Evolutionary conservation across 2,329 filamentous ascomycete species (phyloP).

Genomic region (Fonsecaea multimorphosa): DNA sequence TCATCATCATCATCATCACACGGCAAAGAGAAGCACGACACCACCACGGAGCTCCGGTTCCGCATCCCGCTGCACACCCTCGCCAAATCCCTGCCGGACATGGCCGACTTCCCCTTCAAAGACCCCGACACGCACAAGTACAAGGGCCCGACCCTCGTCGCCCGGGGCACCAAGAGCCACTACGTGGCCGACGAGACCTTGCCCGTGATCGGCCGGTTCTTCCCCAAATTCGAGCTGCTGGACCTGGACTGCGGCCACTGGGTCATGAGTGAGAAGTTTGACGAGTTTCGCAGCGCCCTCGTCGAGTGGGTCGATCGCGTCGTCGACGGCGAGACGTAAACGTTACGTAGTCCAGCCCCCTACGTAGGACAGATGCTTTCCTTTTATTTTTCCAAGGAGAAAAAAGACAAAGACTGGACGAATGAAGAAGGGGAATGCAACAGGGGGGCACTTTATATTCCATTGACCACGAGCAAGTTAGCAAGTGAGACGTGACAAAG

Average conservation of each 20-base stretch:
- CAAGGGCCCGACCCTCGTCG: conserved; percentile 78
- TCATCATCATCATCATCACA: conserved; percentile 49
- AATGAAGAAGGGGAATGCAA: not conserved
- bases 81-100: conserved; percentile 69
- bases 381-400: not conserved
- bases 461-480: not conserved
- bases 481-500: no score
- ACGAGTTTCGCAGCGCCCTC: conserved; percentile 50
- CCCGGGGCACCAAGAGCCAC: conserved; percentile 56
- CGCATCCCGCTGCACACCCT: conserved; percentile 78
- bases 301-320: conserved; percentile 37
- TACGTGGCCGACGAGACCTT: conserved; percentile 51
- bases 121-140: conserved; percentile 72
- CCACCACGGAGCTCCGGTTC: conserved; percentile 65
- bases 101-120: conserved; percentile 89
- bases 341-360: no score
- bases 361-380: no score
- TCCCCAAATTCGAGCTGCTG: conserved; percentile 49
- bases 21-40: not conserved
- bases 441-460: not conserved
- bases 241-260: conserved; percentile 53
- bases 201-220: conserved; percentile 50
- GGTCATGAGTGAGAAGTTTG: conserved; percentile 54
- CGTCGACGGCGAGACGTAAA: conserved; percentile 32
- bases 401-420: not conserved